Evolutionary conservation across 2,329 filamentous ascomycete genomes (phyloP).

Genomic region (Diaporthe amygdali): DNA sequence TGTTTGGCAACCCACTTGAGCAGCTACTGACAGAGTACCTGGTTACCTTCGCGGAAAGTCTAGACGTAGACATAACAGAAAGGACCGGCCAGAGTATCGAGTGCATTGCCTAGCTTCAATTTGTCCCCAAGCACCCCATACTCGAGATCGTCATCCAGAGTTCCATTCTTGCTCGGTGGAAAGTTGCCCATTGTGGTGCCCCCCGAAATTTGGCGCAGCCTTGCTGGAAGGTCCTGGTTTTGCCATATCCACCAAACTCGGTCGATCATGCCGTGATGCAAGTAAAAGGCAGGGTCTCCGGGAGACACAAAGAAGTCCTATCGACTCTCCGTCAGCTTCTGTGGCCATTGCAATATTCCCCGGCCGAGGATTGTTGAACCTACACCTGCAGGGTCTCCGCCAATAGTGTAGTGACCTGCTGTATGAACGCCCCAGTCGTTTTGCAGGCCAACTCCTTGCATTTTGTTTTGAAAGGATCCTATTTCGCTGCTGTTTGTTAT

Average conservation of each 20-base stretch:
- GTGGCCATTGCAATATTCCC: no score
- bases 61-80: not conserved
- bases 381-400: not conserved
- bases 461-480: not conserved
- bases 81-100: not conserved
- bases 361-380: not conserved
- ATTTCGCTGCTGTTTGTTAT: not conserved
- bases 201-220: not conserved
- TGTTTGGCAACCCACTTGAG: no score
- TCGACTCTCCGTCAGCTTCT: not conserved
- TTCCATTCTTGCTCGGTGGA: not conserved
- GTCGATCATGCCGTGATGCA: slow-evolving; percentile 39
- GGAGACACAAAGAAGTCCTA: slow-evolving; percentile 37
- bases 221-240: slow-evolving; percentile 21
- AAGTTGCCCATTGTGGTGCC: not conserved
- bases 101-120: not conserved
- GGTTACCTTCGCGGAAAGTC: not conserved
- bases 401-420: slow-evolving; percentile 1
- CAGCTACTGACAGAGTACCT: not conserved
- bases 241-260: slow-evolving; percentile 43
- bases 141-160: not conserved
- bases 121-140: not conserved
- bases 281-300: slow-evolving; percentile 40
- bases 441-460: not conserved
- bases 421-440: not conserved